These are phyloP conservation scores for Lachancea mirantina DNA, from an alignment of 805 yeast genomes.

Conservation along the genomic window DNA sequence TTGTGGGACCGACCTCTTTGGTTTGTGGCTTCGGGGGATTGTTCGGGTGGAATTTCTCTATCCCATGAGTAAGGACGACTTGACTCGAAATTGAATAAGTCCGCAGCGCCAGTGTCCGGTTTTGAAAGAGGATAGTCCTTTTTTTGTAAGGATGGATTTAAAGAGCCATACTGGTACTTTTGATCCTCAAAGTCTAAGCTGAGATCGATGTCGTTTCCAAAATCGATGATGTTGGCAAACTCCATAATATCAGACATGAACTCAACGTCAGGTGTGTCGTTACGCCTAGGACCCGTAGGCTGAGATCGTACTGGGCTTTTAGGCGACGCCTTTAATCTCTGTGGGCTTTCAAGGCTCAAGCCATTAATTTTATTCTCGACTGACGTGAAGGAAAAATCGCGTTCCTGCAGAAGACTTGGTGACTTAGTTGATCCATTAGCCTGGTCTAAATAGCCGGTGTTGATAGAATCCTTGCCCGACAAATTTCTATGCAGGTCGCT, in stretches of 20 bases:
- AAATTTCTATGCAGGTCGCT: conserved; percentile 14
- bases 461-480: not conserved
- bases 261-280: conserved; percentile 22
- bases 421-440: not conserved
- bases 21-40: no score
- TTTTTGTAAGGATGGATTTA: conserved; percentile 7
- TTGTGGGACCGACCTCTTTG: no score
- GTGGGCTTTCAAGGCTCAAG: conserved; percentile 17
- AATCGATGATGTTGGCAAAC: conserved; percentile 40
- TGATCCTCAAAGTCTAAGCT: conserved; percentile 25
- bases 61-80: no score
- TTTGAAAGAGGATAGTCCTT: not conserved
- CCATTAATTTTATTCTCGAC: conserved; percentile 25
- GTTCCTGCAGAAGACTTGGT: conserved; percentile 6
- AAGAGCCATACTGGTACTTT: conserved; percentile 5
- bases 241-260: conserved; percentile 37
- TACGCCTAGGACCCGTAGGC: not conserved
- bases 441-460: no score
- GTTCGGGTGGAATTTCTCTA: no score
- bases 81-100: conserved; percentile 2
- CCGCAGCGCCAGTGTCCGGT: conserved; percentile 1
- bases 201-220: conserved; percentile 37
- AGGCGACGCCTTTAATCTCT: not conserved
- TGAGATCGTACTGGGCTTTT: not conserved
- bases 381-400: conserved; percentile 20